phyloP scores from a whole-genome alignment of 2,329 filamentous ascomycete genomes.

The Apiospora pterosperma region DNA sequence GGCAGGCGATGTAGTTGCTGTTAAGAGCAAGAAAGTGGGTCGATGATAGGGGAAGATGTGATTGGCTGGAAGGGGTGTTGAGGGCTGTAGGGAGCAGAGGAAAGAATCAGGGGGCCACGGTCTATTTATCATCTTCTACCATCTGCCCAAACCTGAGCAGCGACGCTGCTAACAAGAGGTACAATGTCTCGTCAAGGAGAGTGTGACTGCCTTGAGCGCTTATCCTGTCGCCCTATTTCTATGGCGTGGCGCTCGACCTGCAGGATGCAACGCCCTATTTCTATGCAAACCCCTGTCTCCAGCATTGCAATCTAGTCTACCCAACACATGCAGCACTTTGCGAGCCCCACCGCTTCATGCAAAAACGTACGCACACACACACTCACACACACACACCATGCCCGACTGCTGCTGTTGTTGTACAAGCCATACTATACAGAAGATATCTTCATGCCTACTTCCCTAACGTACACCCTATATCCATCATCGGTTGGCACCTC shows the following conservation, averaged over 20 bases:
- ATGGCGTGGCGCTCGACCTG: conserved; percentile 7
- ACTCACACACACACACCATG: background rate
- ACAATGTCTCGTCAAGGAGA: background rate
- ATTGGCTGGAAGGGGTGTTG: background rate
- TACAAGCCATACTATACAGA: background rate
- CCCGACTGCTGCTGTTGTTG: background rate
- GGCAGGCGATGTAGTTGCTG: background rate
- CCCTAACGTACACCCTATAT: background rate
- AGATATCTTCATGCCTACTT: background rate
- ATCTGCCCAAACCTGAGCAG: background rate
- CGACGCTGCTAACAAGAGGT: background rate
- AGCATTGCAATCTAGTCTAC: no score
- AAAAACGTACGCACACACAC: no score
- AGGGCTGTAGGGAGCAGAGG: background rate
- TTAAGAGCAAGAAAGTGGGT: background rate
- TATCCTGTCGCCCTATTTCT: conserved; percentile 15
- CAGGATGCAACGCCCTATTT: conserved; percentile 10
- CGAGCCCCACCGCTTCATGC: background rate
- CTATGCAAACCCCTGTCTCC: background rate
- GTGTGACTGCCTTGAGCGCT: background rate
- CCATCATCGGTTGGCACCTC: conserved; percentile 5
- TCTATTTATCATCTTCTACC: background rate
- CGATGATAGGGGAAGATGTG: background rate
- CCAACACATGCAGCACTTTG: background rate
- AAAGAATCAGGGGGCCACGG: background rate